A percentile compares a stretch with the other conserved stretches of the same genome.
Conservation (phyloP, 1,284 basidiomycete genomes). For the Sporisorium reilianum region DNA sequence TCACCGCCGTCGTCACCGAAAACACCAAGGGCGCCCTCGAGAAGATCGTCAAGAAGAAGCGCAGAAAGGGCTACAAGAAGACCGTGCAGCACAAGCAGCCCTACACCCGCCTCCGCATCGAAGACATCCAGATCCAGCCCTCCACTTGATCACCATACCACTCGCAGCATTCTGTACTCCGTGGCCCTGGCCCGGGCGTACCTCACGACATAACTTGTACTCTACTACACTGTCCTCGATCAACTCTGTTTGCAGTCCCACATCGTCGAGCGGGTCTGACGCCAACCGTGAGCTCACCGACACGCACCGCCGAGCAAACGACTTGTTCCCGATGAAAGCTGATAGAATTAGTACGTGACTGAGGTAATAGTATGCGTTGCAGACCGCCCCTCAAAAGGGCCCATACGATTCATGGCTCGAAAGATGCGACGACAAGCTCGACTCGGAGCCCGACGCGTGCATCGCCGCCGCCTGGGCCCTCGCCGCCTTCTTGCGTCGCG, state of each 20-base stretch:
- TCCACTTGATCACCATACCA: constrained; percentile 6
- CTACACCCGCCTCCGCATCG: constrained; percentile 79
- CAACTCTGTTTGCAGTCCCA: neutral
- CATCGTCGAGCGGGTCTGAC: neutral
- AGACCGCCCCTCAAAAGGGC: neutral
- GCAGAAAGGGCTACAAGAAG: constrained; percentile 93
- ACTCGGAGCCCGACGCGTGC: constrained; percentile 21
- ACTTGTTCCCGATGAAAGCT: neutral
- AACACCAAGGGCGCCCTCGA: constrained; percentile 95
- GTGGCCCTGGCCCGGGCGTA: too few species aligned
- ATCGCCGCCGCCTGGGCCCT: constrained; percentile 29
- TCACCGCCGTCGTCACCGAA: constrained; percentile 90
- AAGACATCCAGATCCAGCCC: constrained; percentile 61
- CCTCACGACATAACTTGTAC: too few species aligned
- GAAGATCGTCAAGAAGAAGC: constrained; percentile 91
- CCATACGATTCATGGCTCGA: neutral
- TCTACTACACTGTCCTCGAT: neutral
- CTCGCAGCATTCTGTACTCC: neutral
- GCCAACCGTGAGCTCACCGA: neutral
- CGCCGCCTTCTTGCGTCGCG: constrained; percentile 33
- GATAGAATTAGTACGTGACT: constrained; percentile 7
- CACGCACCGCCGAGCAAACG: neutral
- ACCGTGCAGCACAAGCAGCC: constrained; percentile 89
- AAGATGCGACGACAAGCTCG: constrained; percentile 9
- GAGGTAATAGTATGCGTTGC: neutral